Base-by-base conservation (phyloP, 208 protist species). In the Porcisia hertigi region DNA sequence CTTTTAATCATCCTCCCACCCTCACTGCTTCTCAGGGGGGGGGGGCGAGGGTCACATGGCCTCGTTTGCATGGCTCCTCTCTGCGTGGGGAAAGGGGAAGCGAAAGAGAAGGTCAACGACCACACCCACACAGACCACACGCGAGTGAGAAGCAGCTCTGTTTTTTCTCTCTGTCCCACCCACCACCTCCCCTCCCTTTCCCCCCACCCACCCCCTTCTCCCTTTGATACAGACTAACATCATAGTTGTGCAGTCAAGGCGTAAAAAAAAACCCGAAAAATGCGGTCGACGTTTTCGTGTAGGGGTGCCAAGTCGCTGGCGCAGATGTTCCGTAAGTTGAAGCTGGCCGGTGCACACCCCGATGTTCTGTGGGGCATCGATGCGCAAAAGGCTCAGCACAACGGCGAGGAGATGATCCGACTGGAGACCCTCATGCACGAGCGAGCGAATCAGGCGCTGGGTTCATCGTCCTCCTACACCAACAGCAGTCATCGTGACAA, bases 281-380 rank as follows among this genome's bases (percentile, higher is more conserved):
- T 76, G 76, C 43, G 69, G 41, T n/a, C 55, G 5, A 69, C 77
- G 34, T 69, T 39, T 57, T 53, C 78, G 78, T 81, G 86, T 69
- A 81, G 67, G 59, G 36, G 80, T 63, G 72, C 88, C 63, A 90
- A 90, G 67, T 87, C 90, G 54, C 75, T 96, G 55, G 77, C 76
- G 34, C 82, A 94, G 57, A 96, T 96, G 92, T 94, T 96, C 55
- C 88, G 90, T 70, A 93, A 94, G 71, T 67, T 96, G 64, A 96
- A 96, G 81, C 81, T 96, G 23, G 88, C 88, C 55, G 92, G 92
- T 30, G 92, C 92, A 2, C 92, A 96, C 66, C 92, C 92, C 2
- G 92, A 96, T 73, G 86, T 96, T 14, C 76, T 96, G 14, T 94
- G 90, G 89, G 82, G 85, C 71, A 87, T 96, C 59, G 92, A 96